Evolutionary conservation across 2,329 filamentous ascomycete genomes (phyloP).

Genomic region (Nakataea oryzae): DNA sequence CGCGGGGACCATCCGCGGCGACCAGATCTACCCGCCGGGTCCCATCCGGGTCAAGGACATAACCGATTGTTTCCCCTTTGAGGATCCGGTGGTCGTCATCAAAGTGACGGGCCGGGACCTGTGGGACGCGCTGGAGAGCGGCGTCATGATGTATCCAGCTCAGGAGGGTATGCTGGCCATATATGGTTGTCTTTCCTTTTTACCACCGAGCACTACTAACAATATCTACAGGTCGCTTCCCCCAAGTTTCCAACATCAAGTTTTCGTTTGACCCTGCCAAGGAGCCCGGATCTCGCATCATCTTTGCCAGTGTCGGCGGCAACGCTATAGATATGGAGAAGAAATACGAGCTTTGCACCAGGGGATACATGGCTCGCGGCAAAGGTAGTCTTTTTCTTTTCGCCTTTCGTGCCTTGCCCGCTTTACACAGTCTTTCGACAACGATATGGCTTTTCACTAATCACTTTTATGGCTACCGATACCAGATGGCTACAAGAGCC

Average conservation of each 20-base stretch:
- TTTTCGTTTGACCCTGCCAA: conserved; percentile 61
- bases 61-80: conserved; percentile 86
- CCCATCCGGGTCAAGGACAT: conserved; percentile 69
- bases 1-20: conserved; percentile 74
- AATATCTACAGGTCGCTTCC: conserved; percentile 47
- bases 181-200: background rate
- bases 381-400: conserved; percentile 37
- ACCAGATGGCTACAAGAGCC: conserved; percentile 63
- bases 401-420: background rate
- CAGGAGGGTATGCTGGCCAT: conserved; percentile 48
- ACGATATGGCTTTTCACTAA: background rate
- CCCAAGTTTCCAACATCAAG: conserved; percentile 75
- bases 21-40: conserved; percentile 79
- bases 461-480: background rate
- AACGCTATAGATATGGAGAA: conserved; percentile 47
- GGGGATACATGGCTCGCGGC: conserved; percentile 81
- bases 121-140: conserved; percentile 73
- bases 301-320: conserved; percentile 49
- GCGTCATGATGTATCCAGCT: conserved; percentile 69
- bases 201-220: background rate
- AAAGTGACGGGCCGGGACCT: conserved; percentile 62
- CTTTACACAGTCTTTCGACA: too few relatives aligned
- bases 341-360: conserved; percentile 64
- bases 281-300: conserved; percentile 51
- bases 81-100: conserved; percentile 77